Base-by-base conservation (phyloP, 202 grass and related monocot species). In the Saccharum hybrid region DNA sequence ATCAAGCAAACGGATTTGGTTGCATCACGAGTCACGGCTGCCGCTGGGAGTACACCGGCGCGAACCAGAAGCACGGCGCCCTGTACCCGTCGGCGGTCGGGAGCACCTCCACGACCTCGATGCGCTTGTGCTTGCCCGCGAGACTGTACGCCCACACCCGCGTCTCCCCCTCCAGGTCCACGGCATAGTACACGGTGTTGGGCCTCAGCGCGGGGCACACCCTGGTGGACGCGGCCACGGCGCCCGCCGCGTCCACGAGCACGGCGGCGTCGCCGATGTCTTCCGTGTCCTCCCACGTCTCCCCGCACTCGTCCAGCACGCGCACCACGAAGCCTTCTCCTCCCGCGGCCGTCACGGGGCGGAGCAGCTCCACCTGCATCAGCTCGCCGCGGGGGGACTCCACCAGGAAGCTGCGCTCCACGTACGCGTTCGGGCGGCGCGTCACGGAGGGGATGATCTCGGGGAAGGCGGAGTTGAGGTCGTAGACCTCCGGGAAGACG, bases 401-500 rank as follows among this genome's bases (percentile, higher is more conserved):
- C 74, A 86, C 83, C 59, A 90, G 79, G 61, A 82, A 86, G 74
- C 83, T 90, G 79, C 73, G 79, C 74, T 90, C 39, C 61, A 86
- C 39, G 79, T 73, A 74, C 60, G 79, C 34, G 66, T 9, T 86
- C 6, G 79, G 88, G 49, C 39, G 79, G 11, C 79, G 83, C 68
- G 88, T 86, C 79, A 74, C 48, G 16, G 79, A 86, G 5, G 88
- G 88, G 73, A 86, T 74, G 68, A 86, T 90, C 51, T 90, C 88
- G 16, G 79, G 83, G n/a, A 84, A 90, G 2, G 83, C 79, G 3
- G 79, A 90, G 28, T 74, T 74, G 38, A 90, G 66, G 5, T 80
- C 68, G 22, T 63, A 62, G 6, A 90, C 79, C 88, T 90, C 88
- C 2, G 74, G 74, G 88, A 79, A 90, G 11, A 33, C 79, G 74